Percentiles rank a stretch among this genome's conserved stretches.
phyloP scores from a whole-genome alignment of 2,329 filamentous ascomycete genomes.

The Diaporthe batatas region DNA sequence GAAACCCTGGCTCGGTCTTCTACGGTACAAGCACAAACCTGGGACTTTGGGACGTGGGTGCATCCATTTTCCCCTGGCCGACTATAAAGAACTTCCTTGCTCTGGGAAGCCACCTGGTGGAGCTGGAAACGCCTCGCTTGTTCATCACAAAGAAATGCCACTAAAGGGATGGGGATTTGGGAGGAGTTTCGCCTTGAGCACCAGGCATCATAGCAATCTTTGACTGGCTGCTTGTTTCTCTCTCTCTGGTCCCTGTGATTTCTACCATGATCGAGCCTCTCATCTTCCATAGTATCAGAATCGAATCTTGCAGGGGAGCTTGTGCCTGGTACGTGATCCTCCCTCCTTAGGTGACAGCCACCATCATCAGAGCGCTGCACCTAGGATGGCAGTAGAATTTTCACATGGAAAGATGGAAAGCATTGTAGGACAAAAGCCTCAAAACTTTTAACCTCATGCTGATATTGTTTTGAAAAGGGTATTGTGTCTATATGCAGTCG shows the following conservation, averaged over 20 bases:
- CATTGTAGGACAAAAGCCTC: neutral
- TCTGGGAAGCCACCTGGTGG: neutral
- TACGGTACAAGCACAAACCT: too few relatives aligned
- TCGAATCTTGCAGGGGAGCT: neutral
- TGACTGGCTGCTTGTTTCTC: neutral
- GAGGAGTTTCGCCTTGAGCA: too few relatives aligned
- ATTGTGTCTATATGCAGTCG: constrained; percentile 34
- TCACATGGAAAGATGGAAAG: neutral
- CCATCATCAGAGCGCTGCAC: too few relatives aligned
- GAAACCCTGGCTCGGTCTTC: too few relatives aligned
- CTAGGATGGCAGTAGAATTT: neutral
- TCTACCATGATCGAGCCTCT: neutral
- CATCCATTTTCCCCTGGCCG: too few relatives aligned
- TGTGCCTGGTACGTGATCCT: too few relatives aligned
- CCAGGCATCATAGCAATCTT: neutral
- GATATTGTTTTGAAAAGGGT: constrained; percentile 33
- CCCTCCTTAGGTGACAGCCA: neutral
- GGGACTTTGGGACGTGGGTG: too few relatives aligned
- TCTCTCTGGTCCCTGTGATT: neutral
- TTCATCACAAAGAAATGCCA: neutral
- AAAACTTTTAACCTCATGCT: constrained; percentile 17
- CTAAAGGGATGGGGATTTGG: too few relatives aligned
- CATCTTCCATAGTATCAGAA: neutral
- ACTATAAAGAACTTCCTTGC: neutral
- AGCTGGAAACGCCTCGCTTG: neutral